phyloP scores from a whole-genome alignment of 169 alveolate genomes.

The Eimeria brunetti region DNA sequence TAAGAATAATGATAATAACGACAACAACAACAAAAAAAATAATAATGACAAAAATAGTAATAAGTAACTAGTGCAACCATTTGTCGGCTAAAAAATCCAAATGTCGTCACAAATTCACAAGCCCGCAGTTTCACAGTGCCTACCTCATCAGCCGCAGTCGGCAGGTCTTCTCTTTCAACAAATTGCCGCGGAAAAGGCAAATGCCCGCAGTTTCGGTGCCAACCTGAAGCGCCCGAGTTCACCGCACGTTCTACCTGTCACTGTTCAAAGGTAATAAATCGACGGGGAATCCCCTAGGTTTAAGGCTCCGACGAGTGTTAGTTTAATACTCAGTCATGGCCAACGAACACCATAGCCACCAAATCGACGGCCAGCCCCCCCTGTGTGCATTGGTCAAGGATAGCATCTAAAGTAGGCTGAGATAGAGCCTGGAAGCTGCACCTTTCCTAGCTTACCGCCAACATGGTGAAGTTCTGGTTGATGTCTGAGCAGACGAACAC shows the following conservation, averaged over 20 bases:
- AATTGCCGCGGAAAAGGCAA: slow-evolving; percentile 77
- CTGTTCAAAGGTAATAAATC: not conserved
- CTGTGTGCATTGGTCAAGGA: not conserved
- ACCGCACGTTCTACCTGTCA: not conserved
- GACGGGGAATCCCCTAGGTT: not conserved
- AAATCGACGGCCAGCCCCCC: not conserved
- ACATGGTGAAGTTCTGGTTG: slow-evolving; percentile 53
- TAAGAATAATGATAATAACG: not conserved
- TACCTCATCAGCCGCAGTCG: slow-evolving; percentile 72
- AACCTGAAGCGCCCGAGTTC: slow-evolving; percentile 10
- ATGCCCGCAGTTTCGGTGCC: slow-evolving; percentile 76
- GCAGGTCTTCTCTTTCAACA: slow-evolving; percentile 72
- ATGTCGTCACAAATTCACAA: not conserved
- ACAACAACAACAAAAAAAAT: too few species aligned
- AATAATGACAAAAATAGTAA: too few species aligned
- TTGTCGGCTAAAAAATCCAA: not conserved
- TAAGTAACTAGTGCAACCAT: not conserved
- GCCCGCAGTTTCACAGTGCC: not conserved
- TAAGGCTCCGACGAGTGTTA: not conserved
- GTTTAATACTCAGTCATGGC: not conserved
- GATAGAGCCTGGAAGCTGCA: not conserved
- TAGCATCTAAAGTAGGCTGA: not conserved
- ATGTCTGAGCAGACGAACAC: slow-evolving; percentile 60
- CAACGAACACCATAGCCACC: not conserved
- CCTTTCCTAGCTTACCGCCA: slow-evolving; percentile 57